Evolutionary conservation across 352 stramenopile genomes (phyloP).

Genomic region (Halophytophthora polymorphica): DNA sequence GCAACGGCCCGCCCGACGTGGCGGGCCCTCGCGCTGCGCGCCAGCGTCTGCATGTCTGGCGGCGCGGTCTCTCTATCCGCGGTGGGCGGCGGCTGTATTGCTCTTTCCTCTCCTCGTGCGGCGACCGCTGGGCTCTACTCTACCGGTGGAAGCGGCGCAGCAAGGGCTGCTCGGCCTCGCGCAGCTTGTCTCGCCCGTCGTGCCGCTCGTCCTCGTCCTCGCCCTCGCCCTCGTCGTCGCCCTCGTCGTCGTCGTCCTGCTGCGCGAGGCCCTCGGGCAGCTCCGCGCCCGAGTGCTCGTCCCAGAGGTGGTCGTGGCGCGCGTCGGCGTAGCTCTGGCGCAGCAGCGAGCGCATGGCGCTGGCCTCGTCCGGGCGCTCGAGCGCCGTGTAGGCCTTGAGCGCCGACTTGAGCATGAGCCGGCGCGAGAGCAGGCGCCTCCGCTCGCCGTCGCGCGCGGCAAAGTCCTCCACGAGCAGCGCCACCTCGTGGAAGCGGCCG

Average conservation of each 20-base stretch:
- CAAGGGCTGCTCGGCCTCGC: slow-evolving; percentile 11
- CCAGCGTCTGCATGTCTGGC: no score
- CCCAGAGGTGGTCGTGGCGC: slow-evolving; percentile 13
- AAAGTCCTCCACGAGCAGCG: slow-evolving; percentile 78
- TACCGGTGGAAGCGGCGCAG: slow-evolving; percentile 23
- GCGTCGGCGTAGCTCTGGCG: slow-evolving; percentile 28
- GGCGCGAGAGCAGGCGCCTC: slow-evolving; percentile 51
- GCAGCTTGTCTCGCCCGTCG: slow-evolving; percentile 30
- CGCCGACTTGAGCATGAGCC: slow-evolving; percentile 61
- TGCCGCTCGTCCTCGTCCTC: slow-evolving; percentile 16
- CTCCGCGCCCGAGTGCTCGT: slow-evolving; percentile 3
- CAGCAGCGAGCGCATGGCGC: slow-evolving; percentile 53
- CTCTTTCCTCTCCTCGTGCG: no score
- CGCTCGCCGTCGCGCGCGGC: slow-evolving; percentile 50
- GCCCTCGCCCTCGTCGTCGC: no score
- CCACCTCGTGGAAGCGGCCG: slow-evolving; percentile 52
- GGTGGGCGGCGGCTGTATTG: no score
- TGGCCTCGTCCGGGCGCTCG: slow-evolving; percentile 55
- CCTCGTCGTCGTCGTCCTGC: slow-evolving; percentile 14
- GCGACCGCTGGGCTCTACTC: slow-evolving; percentile 13
- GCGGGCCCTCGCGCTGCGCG: no score
- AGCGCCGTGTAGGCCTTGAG: slow-evolving; percentile 50
- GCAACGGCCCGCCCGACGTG: no score
- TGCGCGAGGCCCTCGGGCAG: slow-evolving; percentile 1
- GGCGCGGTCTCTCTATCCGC: no score